Percentiles rank a stretch among this genome's conserved stretches.
Conservation (phyloP, 163 green algal genomes). For the Chloromonas sp. region DNA sequence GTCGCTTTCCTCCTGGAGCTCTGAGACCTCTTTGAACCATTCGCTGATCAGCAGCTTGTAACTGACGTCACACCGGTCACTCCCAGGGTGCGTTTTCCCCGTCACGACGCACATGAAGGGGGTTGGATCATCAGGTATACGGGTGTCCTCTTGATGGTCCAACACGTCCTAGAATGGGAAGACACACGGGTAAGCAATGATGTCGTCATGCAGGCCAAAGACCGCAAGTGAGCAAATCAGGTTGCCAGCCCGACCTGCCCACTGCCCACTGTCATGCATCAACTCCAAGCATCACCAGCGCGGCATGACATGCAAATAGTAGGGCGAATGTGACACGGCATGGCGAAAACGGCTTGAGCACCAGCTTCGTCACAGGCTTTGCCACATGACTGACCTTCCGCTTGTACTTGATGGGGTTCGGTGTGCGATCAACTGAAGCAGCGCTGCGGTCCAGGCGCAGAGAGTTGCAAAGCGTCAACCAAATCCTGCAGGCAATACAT, state of each 20-base stretch:
- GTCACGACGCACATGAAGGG: slow-evolving; percentile 27
- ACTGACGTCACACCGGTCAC: slow-evolving; percentile 8
- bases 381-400: too few relatives aligned
- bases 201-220: background rate
- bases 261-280: background rate
- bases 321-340: background rate
- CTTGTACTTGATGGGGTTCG: too few relatives aligned
- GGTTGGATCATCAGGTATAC: slow-evolving; percentile 1
- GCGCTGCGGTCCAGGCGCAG: slow-evolving; percentile 16
- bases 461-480: slow-evolving; percentile 20
- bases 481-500: slow-evolving; percentile 5
- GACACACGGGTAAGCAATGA: background rate
- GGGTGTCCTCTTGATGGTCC: background rate
- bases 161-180: background rate
- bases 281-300: background rate
- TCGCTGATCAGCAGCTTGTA: slow-evolving; percentile 31
- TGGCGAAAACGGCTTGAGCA: background rate
- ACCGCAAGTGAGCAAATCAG: background rate
- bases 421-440: background rate
- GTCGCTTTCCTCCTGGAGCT: slow-evolving; percentile 26
- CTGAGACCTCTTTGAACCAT: slow-evolving; percentile 15
- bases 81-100: slow-evolving; percentile 11
- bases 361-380: too few relatives aligned
- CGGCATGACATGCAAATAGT: background rate
- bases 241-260: background rate